Evolutionary conservation across 352 stramenopile genomes (phyloP).

Genomic region (Phytopythium chamaehyphon): DNA sequence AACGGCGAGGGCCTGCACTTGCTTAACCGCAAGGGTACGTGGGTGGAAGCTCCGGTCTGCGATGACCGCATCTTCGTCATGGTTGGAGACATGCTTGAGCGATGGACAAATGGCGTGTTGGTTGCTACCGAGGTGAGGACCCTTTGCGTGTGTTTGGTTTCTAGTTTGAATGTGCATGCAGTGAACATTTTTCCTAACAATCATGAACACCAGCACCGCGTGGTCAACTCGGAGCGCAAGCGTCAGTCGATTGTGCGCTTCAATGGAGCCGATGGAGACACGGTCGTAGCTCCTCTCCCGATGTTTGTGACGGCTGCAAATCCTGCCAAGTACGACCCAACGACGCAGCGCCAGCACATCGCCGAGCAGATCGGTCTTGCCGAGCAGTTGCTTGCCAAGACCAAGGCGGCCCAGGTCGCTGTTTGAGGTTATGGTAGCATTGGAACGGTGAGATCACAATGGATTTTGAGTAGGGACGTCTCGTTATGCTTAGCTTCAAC

Average conservation of each 20-base stretch:
- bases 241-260: slow-evolving; percentile 83
- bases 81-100: slow-evolving; percentile 78
- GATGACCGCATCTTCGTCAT: slow-evolving; percentile 77
- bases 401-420: slow-evolving; percentile 38
- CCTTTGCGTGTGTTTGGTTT: not conserved
- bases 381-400: slow-evolving; percentile 55
- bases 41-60: slow-evolving; percentile 67
- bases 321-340: slow-evolving; percentile 52
- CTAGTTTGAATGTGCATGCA: not conserved
- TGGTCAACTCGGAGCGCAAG: slow-evolving; percentile 71
- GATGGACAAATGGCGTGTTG: slow-evolving; percentile 76
- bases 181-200: not conserved
- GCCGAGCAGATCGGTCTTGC: slow-evolving; percentile 44
- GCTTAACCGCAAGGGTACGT: slow-evolving; percentile 46
- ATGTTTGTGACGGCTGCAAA: slow-evolving; percentile 46
- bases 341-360: slow-evolving; percentile 65
- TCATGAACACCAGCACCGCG: slow-evolving; percentile 45
- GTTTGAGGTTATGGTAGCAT: slow-evolving; percentile 9
- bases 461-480: too few relatives aligned
- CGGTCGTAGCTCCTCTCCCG: slow-evolving; percentile 57
- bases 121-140: slow-evolving; percentile 61
- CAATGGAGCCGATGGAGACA: slow-evolving; percentile 71
- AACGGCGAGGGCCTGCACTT: slow-evolving; percentile 72
- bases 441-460: slow-evolving; percentile 4
- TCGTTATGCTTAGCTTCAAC: too few relatives aligned